phyloP scores from a whole-genome alignment of 495 filamentous ascomycete genomes.

The Tuber aestivum region DNA sequence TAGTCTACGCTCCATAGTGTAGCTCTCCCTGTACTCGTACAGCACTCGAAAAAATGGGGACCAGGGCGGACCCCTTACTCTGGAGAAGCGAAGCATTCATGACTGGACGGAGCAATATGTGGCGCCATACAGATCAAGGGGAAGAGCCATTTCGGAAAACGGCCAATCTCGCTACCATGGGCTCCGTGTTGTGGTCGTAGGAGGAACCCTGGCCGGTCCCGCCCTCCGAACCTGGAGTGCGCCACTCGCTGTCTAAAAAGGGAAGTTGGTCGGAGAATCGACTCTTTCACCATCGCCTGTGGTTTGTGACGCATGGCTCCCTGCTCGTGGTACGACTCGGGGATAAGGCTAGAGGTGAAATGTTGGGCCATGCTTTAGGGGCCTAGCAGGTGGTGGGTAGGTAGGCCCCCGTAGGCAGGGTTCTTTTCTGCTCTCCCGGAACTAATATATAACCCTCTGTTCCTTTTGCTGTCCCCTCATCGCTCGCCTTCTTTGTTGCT shows the following conservation, averaged over 20 bases:
- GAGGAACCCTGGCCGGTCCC: neutral
- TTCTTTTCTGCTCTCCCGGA: neutral
- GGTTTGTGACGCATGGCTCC: neutral
- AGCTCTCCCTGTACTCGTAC: neutral
- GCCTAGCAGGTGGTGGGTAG: neutral
- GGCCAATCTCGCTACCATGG: neutral
- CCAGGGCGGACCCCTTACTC: neutral
- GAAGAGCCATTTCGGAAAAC: neutral
- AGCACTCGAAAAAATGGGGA: neutral
- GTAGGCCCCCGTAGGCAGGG: neutral
- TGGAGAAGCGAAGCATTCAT: neutral
- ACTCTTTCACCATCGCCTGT: neutral
- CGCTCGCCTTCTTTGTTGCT: neutral
- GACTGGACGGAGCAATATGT: neutral
- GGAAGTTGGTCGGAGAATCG: neutral
- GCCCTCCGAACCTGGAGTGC: neutral
- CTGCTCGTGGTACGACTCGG: neutral
- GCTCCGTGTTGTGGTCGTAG: neutral
- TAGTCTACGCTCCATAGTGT: neutral
- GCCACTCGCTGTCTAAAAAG: neutral
- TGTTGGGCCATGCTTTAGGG: neutral
- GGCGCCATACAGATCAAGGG: neutral
- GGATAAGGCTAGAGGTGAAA: neutral
- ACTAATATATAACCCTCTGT: neutral
- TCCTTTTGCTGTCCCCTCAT: slow-evolving; percentile 14